phyloP scores from a whole-genome alignment of 1,284 basidiomycete species.

The Apiotrichum laibachii region DNA sequence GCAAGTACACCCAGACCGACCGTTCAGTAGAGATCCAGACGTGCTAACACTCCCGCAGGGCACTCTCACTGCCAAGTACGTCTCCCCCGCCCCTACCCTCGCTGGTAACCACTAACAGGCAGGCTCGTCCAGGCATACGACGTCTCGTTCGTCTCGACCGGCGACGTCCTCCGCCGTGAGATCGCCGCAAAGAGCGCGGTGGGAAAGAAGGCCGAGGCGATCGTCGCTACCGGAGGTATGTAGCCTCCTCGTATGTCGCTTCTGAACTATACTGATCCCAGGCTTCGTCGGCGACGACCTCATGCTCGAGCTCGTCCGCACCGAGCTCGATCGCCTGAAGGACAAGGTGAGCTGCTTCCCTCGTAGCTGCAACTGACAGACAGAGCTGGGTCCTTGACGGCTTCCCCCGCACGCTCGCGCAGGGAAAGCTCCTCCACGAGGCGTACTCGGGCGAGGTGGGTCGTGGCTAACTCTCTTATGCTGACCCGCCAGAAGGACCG shows the following conservation, averaged over 20 bases:
- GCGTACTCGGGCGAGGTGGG: constrained; percentile 44
- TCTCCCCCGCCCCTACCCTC: background rate
- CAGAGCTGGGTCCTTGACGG: constrained; percentile 87
- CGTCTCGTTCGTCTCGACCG: constrained; percentile 49
- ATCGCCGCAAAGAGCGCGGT: constrained; percentile 46
- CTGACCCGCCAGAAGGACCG: constrained; percentile 60
- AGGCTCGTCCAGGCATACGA: constrained; percentile 50
- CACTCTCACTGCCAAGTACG: constrained; percentile 41
- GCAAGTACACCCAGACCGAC: constrained; percentile 1
- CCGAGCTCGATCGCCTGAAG: constrained; percentile 46
- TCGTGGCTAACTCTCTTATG: constrained; percentile 8
- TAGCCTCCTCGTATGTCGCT: constrained; percentile 9
- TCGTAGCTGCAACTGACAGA: background rate
- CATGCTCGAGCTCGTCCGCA: constrained; percentile 50
- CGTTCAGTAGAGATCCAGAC: background rate
- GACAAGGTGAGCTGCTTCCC: constrained; percentile 35
- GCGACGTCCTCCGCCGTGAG: constrained; percentile 51
- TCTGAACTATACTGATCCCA: constrained; percentile 11
- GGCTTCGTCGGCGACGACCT: constrained; percentile 51
- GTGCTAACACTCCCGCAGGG: constrained; percentile 29
- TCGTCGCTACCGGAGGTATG: constrained; percentile 47
- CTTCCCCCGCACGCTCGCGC: constrained; percentile 87
- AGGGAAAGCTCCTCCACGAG: constrained; percentile 77
- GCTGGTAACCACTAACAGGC: background rate
- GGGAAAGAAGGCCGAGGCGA: constrained; percentile 44